phyloP scores from a whole-genome alignment of 202 grass and related monocot species.

The Setaria viridis region DNA sequence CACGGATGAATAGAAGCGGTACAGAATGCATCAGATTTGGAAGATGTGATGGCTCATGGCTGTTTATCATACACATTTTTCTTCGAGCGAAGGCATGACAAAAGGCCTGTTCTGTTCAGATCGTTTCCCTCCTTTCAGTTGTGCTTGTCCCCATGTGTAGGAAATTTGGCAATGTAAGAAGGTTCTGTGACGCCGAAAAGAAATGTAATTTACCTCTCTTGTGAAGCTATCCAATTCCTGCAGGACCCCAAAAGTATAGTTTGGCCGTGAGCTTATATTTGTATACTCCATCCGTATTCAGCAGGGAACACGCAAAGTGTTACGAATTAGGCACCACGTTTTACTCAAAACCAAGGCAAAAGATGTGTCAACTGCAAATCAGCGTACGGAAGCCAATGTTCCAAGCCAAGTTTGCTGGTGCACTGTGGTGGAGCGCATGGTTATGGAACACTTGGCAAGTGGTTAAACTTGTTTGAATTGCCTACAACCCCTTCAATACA shows the following conservation, averaged over 20 bases:
- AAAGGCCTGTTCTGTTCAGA: constrained; percentile 35
- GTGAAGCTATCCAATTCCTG: constrained; percentile 41
- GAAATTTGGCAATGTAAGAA: constrained; percentile 48
- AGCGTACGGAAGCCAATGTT: constrained; percentile 19
- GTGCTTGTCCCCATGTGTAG: constrained; percentile 33
- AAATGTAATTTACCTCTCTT: constrained; percentile 36
- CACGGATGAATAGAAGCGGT: constrained; percentile 39
- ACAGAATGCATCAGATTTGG: constrained; percentile 13
- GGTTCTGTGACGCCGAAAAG: constrained; percentile 30
- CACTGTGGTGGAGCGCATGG: constrained; percentile 21
- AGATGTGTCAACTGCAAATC: constrained; percentile 30
- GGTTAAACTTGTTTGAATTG: constrained; percentile 41
- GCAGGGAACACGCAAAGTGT: constrained; percentile 30
- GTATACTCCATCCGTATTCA: neutral
- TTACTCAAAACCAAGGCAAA: constrained; percentile 23
- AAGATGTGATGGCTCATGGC: constrained; percentile 25
- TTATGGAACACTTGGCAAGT: constrained; percentile 4
- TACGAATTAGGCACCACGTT: constrained; percentile 36
- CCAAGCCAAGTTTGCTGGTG: constrained; percentile 32
- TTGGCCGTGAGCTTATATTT: constrained; percentile 32
- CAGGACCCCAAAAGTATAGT: constrained; percentile 34
- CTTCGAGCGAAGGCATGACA: constrained; percentile 10
- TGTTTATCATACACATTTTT: constrained; percentile 19
- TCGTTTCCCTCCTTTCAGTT: constrained; percentile 5
- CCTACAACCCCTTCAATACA: constrained; percentile 22